Evolutionary conservation across 2,329 filamentous ascomycete genomes (phyloP).

Genomic region (Epichloe brachyelytri): DNA sequence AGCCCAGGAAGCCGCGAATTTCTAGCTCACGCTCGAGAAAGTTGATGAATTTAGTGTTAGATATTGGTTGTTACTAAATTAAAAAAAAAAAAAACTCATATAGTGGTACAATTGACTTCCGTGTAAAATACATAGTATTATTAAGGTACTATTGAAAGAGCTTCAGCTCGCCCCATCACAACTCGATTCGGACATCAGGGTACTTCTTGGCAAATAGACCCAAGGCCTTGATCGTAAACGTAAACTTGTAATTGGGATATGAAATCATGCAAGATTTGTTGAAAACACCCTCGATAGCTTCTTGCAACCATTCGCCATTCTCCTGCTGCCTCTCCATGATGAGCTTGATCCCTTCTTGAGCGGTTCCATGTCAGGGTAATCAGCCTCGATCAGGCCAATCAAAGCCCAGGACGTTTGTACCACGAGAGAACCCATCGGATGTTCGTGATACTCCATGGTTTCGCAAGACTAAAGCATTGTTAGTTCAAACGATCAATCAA

Average conservation of each 20-base stretch:
- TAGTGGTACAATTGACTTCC: too few species aligned
- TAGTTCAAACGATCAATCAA: slow-evolving; percentile 3
- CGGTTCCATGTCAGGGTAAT: slow-evolving; percentile 61
- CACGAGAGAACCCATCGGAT: slow-evolving; percentile 66
- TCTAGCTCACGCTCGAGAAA: too few species aligned
- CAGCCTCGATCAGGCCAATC: slow-evolving; percentile 69
- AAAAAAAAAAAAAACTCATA: too few species aligned
- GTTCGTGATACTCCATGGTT: slow-evolving; percentile 60
- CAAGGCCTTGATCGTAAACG: slow-evolving; percentile 84
- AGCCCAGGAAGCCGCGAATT: too few species aligned
- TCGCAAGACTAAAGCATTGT: slow-evolving; percentile 52
- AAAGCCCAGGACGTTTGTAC: slow-evolving; percentile 91
- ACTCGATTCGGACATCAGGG: slow-evolving; percentile 45
- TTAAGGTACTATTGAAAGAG: background rate
- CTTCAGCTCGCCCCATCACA: background rate
- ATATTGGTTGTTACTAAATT: too few species aligned
- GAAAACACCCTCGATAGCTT: slow-evolving; percentile 94
- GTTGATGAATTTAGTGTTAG: too few species aligned
- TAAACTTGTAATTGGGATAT: slow-evolving; percentile 98
- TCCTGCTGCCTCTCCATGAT: slow-evolving; percentile 74
- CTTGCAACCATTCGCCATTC: slow-evolving; percentile 91
- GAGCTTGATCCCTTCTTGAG: slow-evolving; percentile 61
- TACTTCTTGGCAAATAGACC: slow-evolving; percentile 74
- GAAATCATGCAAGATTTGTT: slow-evolving; percentile 99
- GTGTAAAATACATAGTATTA: background rate